Conservation (phyloP, 139 green algal species). For the Eudorina sp. region DNA sequence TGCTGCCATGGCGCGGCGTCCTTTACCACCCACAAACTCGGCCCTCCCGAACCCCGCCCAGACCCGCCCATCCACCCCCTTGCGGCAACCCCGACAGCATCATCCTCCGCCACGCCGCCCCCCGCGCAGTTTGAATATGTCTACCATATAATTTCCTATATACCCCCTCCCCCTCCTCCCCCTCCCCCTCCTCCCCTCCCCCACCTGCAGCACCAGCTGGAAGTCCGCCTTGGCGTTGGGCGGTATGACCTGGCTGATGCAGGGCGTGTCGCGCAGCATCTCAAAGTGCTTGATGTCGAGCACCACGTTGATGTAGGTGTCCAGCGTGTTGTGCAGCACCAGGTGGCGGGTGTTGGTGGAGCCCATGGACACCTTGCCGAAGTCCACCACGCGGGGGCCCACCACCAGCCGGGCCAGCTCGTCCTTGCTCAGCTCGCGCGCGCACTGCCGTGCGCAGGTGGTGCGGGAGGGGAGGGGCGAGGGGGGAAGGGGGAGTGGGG, state of each 20-base stretch:
- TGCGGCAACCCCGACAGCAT: no score
- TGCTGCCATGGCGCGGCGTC: no score
- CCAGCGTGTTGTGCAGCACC: constrained; percentile 75
- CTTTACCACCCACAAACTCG: no score
- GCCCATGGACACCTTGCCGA: constrained; percentile 68
- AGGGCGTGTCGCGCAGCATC: constrained; percentile 33
- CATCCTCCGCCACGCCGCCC: no score
- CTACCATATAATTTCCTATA: no score
- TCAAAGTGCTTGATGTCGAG: constrained; percentile 64
- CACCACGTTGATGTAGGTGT: constrained; percentile 70
- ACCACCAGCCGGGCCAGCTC: constrained; percentile 56
- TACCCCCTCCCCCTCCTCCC: neutral
- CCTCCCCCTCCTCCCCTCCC: neutral
- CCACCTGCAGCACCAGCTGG: constrained; percentile 65
- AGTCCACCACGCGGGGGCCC: constrained; percentile 65
- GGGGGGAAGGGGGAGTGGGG: no score
- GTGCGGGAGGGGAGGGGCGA: no score
- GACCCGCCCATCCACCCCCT: no score
- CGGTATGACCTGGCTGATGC: constrained; percentile 72
- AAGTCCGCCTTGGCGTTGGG: constrained; percentile 65
- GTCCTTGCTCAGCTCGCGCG: constrained; percentile 60
- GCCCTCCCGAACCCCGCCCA: no score
- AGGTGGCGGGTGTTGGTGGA: constrained; percentile 61
- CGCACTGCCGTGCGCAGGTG: constrained; percentile 27
- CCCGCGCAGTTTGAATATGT: no score